Base-by-base conservation (phyloP, 2,329 filamentous ascomycete genomes). In the Pyrenochaeta sp. region DNA sequence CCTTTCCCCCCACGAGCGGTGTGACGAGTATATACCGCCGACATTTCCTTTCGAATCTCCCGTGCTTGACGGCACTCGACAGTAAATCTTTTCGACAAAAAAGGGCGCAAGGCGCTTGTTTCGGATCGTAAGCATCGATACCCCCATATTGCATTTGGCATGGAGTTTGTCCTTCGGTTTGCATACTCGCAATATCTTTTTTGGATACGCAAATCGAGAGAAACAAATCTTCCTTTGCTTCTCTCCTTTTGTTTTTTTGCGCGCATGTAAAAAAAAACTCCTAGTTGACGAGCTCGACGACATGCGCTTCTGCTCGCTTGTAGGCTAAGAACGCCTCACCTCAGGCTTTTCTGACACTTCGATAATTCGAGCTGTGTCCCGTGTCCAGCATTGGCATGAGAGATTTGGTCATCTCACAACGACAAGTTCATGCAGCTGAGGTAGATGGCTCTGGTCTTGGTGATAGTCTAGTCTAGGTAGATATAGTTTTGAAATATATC, bases 91-190 rank as follows among this genome's bases (percentile, higher is more conserved):
- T 46, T 51, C 40, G 18, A 49, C 41, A 32, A 17, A 32, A 17
- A 27, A 4, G 23, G 54, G 60, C 55, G 55, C 55, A 45, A 40
- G 57, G 58, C 58, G 58, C 58, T 39, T 49, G 51, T 45, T 54
- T 60, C 49, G 45, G 56, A 58, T 42, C 56, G 55, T 63, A 64
- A 63, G 63, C 63, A 63, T 64, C 61, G 60, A 66, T 66, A 66
- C 63, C 61, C 57, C 49, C 39, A 27, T 27, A 27, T 27, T 56
- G 54, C 58, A 64, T 61, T 54, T 49, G n/a, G 56, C 35, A 54
- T 37, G 58, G 61, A 54, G 56, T 61, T 62, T n/a, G n/a, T n/a
- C n/a, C n/a, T n/a, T 32, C 30, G 56, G 51, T 49, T 40, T 30
- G 36, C 43, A 14, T n/a, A 47, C 21, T 36, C 35, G 10, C 12